Base-by-base conservation (phyloP, 805 yeast species). In the Starmerella sirachaensis region DNA sequence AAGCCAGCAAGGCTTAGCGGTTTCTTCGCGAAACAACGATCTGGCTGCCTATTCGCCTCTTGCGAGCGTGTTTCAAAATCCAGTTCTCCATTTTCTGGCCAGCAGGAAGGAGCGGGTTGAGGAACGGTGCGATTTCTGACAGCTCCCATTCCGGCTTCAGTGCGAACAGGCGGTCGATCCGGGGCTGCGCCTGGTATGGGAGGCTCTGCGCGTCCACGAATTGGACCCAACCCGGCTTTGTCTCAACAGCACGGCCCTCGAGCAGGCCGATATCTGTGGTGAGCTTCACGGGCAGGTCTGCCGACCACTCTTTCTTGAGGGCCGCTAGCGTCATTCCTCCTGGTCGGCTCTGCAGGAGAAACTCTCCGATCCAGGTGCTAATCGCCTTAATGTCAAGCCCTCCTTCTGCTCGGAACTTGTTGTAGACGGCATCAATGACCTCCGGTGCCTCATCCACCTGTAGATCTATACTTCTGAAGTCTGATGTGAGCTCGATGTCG, bases 321-420 rank as follows among this genome's bases (percentile, higher is more conserved):
- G 78, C 83, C 28, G 71, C 70, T 42, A 1, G 56, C 41, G 11
- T 43, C 49, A n/a, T 45, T 34, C 22, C 60, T 45, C 0, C 64
- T 64, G 42, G 38, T 6, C 58, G 55, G 27, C 57, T 56, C 18
- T 56, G 53, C 17, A 82, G 59, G 0, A 75, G 60, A 35, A 66
- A 62, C 2, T 70, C 51, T 0, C 93, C 93, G 48, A 72, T 73
- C 80, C 84, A 81, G 33, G 51, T 53, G 1, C 76, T 65, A 2
- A 78, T 64, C 25, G 53, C 53, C 3, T 45, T 48, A 33, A 60
- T 58, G 42, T 76, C 65, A 9, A 81, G 47, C 4, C 23, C 17
- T 5, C 47, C 43, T 48, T 61, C 66, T 5, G 52, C 52, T 32
- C 42, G 50, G 53, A 76, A 78, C 49, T 65, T 69, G 31, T 62